Percentiles rank a stretch among this genome's conserved stretches.
These are phyloP conservation scores for Elsinoe arachidis DNA, from an alignment of 2,329 filamentous ascomycete genomes.

Conservation along the genomic window DNA sequence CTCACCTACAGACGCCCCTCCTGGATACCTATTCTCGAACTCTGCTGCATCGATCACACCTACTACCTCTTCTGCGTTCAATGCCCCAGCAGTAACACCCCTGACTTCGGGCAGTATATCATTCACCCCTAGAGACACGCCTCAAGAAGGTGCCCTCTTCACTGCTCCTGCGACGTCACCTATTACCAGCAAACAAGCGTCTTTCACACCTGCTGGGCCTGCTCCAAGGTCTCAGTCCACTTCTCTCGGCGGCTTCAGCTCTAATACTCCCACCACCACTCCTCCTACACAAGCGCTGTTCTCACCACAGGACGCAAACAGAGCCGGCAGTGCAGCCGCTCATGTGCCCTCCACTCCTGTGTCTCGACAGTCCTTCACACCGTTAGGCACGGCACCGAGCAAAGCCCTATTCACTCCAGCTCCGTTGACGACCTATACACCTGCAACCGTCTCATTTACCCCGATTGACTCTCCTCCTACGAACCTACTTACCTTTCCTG, in stretches of 20 bases:
- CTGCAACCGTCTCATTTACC: not conserved
- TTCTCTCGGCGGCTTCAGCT: not conserved
- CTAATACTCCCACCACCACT: not conserved
- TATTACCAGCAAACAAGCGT: not conserved
- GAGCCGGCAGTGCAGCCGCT: not conserved
- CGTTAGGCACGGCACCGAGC: not conserved
- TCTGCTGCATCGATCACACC: not conserved
- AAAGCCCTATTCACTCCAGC: not conserved
- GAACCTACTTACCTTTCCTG: not conserved
- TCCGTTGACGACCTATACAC: not conserved
- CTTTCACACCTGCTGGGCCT: not conserved
- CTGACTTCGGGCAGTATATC: not conserved
- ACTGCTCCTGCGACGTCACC: not conserved
- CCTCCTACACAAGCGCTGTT: not conserved
- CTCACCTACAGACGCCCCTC: slow-evolving; percentile 2
- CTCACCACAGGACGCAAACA: too few species aligned
- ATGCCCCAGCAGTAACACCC: not conserved
- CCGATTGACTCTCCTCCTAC: not conserved
- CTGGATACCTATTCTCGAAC: not conserved
- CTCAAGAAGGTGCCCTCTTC: not conserved
- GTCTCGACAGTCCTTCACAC: not conserved
- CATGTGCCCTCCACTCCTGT: not conserved
- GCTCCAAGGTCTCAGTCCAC: not conserved
- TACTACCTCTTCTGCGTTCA: not conserved
- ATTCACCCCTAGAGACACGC: slow-evolving; percentile 1